phyloP scores from a whole-genome alignment of 768 basidiomycete genomes.

The Boletus tylopilopsis region DNA sequence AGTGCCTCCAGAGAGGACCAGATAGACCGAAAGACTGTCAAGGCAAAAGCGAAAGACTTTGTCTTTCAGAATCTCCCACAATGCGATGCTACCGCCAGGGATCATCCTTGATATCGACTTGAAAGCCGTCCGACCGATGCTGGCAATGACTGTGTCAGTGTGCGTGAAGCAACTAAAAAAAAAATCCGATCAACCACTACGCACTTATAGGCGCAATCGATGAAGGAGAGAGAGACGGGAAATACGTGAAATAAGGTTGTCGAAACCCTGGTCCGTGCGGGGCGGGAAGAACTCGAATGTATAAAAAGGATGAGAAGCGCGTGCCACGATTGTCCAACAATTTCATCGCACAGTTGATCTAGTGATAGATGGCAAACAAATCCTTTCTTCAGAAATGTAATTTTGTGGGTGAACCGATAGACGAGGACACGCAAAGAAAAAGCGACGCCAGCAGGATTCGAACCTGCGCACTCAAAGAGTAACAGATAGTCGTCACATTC shows the following conservation, averaged over 20 bases:
- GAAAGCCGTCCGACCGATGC: neutral
- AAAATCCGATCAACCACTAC: no score
- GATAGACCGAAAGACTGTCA: neutral
- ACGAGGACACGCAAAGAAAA: conserved; percentile 6
- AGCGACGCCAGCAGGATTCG: conserved; percentile 41
- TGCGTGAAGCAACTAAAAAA: no score
- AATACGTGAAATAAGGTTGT: conserved; percentile 87
- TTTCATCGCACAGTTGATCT: no score
- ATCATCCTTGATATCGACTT: conserved; percentile 4
- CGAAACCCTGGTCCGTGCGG: conserved; percentile 90
- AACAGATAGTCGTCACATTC: conserved; percentile 39
- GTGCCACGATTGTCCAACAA: conserved; percentile 59
- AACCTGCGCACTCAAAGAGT: conserved; percentile 40
- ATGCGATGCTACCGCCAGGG: neutral
- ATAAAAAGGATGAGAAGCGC: conserved; percentile 64
- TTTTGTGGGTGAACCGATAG: no score
- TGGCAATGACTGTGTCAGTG: no score
- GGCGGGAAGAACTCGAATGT: conserved; percentile 98
- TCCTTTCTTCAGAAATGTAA: no score
- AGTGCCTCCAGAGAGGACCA: neutral
- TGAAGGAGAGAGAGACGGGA: conserved; percentile 70
- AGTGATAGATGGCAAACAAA: no score
- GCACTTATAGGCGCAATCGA: no score
- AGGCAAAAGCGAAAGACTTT: neutral
- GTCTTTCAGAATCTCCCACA: conserved; percentile 4